Base-by-base conservation (phyloP, 176 grass and related monocot species). In the Cenchrus fungigraminus region DNA sequence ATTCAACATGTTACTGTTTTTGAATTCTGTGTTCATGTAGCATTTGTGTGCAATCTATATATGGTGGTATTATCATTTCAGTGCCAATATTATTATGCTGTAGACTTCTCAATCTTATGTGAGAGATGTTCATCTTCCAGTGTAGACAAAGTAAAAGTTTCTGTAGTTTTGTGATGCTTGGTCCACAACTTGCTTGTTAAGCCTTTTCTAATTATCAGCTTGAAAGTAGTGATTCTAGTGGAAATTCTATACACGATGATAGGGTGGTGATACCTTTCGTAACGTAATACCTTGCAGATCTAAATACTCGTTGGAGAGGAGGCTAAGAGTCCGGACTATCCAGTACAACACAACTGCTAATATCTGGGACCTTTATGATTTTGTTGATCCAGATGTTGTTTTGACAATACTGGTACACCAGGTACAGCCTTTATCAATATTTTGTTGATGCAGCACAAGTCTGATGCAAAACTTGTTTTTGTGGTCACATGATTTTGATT, bases 371-470 rank as follows among this genome's bases (percentile, higher is more conserved):
- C 81, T 98, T 22, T 95, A 95, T 89, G 91, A 98, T 83, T 90
- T 89, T 90, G 96, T 98, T 87, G 91, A 98, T 78, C 80, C 93
- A 62, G 93, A 98, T 87, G 89, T 89, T 79, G 85, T 95, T 79
- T 84, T 98, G 72, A 95, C 89, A 73, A 94, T 98, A 87, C 79
- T 98, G 53, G 86, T 98, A 76, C 96, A 98, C 75, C 92, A 98
- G 93, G 96, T 98, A 94, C 74, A 73, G 12, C 29, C 20, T 86
- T 76, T 77, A 46, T 71, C 25, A 31, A 19, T 85, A 40, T 51
- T 88, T 73, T 75, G 10, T 62, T 62, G 52, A 46, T 28, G 0
- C 5, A 12, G 29, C 20, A 43, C 71, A 70, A 78, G 10, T 86
- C 71, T 19, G 28, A 63, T 77, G 32, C 28, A 25, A 68, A 78